phyloP scores from a whole-genome alignment of 2,329 filamentous ascomycete genomes.

The Chrysoporthe puriensis region DNA sequence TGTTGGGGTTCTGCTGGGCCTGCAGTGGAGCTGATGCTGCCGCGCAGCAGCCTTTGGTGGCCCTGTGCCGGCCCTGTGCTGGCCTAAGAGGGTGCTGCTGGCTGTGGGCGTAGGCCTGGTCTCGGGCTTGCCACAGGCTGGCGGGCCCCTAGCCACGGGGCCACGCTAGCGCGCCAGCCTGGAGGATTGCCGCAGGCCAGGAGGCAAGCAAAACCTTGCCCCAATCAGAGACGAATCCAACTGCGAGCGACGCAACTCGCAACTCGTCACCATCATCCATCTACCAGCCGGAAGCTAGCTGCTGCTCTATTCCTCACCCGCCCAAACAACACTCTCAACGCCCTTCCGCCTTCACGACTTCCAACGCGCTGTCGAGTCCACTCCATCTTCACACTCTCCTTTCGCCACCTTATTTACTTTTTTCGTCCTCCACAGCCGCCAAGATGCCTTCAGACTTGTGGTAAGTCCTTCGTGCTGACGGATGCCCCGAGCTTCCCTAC shows the following conservation, averaged over 20 bases:
- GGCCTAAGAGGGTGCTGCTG: slow-evolving; percentile 12
- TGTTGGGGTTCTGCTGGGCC: background rate
- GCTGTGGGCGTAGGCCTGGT: background rate
- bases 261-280: slow-evolving; percentile 28
- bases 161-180: background rate
- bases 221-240: slow-evolving; percentile 44
- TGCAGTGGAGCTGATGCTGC: background rate
- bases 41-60: background rate
- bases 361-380: slow-evolving; percentile 23
- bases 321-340: slow-evolving; percentile 19
- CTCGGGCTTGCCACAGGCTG: background rate
- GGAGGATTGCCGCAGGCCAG: background rate
- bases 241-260: slow-evolving; percentile 34
- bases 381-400: slow-evolving; percentile 22
- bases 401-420: slow-evolving; percentile 27
- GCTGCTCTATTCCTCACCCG: slow-evolving; percentile 10
- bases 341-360: slow-evolving; percentile 11
- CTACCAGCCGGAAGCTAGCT: slow-evolving; percentile 29
- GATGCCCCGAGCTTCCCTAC: slow-evolving; percentile 32
- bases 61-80: background rate
- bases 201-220: slow-evolving; percentile 46
- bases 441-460: slow-evolving; percentile 82
- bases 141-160: no score
- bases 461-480: slow-evolving; percentile 60
- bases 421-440: slow-evolving; percentile 40